Evolutionary conservation across 129 eudicot species (phyloP), one percentile per base, ranked within the genome.

Genomic region (Tagetes patula): DNA sequence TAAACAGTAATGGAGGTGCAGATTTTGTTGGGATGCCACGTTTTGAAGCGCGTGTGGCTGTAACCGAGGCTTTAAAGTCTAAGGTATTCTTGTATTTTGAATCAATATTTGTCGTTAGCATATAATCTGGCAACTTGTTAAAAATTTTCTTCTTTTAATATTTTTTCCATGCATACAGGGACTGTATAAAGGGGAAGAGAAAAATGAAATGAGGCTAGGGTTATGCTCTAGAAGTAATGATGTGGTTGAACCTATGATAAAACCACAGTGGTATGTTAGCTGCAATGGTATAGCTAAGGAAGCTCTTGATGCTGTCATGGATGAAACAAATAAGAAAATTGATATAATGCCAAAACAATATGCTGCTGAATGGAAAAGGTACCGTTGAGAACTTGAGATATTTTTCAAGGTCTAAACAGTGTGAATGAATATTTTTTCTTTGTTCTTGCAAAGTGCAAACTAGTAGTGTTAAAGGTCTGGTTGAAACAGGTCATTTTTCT

Each of bases 251-350:
- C 98, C 98, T 41, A 78, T 90, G 84, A 90, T 94, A 71, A 94
- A 94, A 82, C 97, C 98, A 74, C 97, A 94, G 80, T 94, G 98
- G 98, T 94, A 90, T 76, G 98, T 88, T 39, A 88, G 65, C 83
- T 94, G 98, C 83, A 78, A 63, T 65, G 74, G 67, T 64, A 83
- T 94, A 82, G 96, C 91, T 14, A 84, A 90, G 77, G 85, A 93
- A 79, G 98, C 96, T 49, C 92, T 93, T 63, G 86, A 90, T 74
- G 98, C 97, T 70, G 98, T 88, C 67, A 67, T 80, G 71, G 81
- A 88, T 74, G 84, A 73, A 4, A 84, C 75, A 54, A 80, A 77
- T 65, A 84, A 71, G 79, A 94, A 82, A 81, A 77, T 90, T 39
- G 97, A 88, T 66, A 90, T 94, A 60, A 81, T 94, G 62, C 98